Conservation (phyloP, 305 asterid species). For the Plantago lanceolata region DNA sequence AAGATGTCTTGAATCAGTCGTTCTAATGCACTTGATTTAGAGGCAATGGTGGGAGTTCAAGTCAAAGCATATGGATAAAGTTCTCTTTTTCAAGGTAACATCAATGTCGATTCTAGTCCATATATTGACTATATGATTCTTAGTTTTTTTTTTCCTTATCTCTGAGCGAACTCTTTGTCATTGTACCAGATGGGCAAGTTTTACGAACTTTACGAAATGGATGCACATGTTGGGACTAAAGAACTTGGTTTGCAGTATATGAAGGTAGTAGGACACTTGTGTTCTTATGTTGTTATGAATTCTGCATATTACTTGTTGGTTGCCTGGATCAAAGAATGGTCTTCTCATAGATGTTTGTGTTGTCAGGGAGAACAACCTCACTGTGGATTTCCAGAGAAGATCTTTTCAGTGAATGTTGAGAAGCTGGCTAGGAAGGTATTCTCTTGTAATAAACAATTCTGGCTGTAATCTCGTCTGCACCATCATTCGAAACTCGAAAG, state of each 20-base stretch:
- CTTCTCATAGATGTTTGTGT: conserved; percentile 31
- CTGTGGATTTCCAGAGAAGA: conserved; percentile 98
- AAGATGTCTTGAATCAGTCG: conserved; percentile 18
- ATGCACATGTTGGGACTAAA: conserved; percentile 94
- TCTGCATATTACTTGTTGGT: conserved; percentile 6
- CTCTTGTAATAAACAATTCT: conserved; percentile 17
- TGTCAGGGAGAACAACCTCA: conserved; percentile 97
- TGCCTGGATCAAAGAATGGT: neutral
- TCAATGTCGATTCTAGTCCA: conserved; percentile 8
- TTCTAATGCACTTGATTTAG: conserved; percentile 41
- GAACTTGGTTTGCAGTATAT: conserved; percentile 96
- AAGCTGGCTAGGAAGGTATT: conserved; percentile 87
- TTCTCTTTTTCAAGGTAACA: conserved; percentile 90
- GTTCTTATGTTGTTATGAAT: conserved; percentile 16
- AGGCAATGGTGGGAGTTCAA: conserved; percentile 99
- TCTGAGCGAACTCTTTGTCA: conserved; percentile 21
- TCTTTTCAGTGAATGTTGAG: conserved; percentile 76
- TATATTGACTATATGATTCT: conserved; percentile 12
- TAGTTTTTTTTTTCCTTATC: conserved; percentile 20
- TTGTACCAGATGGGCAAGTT: conserved; percentile 92
- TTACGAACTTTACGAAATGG: conserved; percentile 96
- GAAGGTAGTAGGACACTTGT: conserved; percentile 58
- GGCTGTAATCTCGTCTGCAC: conserved; percentile 10
- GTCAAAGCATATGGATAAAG: conserved; percentile 97
- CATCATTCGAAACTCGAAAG: conserved; percentile 13